phyloP scores from a whole-genome alignment of 768 basidiomycete genomes.

The Strobilomyces confusus region DNA sequence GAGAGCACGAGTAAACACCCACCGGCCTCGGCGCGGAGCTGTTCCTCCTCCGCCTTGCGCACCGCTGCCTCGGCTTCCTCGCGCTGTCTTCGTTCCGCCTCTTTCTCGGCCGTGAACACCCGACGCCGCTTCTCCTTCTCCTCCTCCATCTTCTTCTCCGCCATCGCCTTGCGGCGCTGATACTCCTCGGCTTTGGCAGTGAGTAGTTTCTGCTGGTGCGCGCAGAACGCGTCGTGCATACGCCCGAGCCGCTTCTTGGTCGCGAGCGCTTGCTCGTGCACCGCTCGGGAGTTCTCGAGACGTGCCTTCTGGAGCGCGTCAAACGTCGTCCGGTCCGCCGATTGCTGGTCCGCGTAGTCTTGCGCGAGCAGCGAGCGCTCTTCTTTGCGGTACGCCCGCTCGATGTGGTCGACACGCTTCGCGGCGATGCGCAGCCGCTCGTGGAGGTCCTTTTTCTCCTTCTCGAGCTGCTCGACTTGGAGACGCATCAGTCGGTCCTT shows the following conservation, averaged over 20 bases:
- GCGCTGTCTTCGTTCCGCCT: slow-evolving; percentile 36
- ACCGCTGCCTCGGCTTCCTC: slow-evolving; percentile 23
- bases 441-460: slow-evolving; percentile 86
- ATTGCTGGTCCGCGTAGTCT: slow-evolving; percentile 87
- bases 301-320: slow-evolving; percentile 55
- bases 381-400: slow-evolving; percentile 92
- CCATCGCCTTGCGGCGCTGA: slow-evolving; percentile 46
- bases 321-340: slow-evolving; percentile 67
- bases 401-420: slow-evolving; percentile 93
- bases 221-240: slow-evolving; percentile 68
- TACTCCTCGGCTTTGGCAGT: slow-evolving; percentile 64
- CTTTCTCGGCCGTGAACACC: slow-evolving; percentile 56
- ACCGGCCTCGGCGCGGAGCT: slow-evolving; percentile 50
- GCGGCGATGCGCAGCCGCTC: slow-evolving; percentile 77
- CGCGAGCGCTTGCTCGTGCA: slow-evolving; percentile 64
- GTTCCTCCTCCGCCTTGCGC: slow-evolving; percentile 38
- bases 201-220: slow-evolving; percentile 50
- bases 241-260: slow-evolving; percentile 72
- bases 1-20: slow-evolving; percentile 12
- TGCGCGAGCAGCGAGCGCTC: slow-evolving; percentile 80
- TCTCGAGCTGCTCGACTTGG: slow-evolving; percentile 93
- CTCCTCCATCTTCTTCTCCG: slow-evolving; percentile 69
- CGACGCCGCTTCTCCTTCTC: slow-evolving; percentile 75
- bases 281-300: slow-evolving; percentile 47
- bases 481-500: slow-evolving; percentile 83